Evolutionary conservation across 306 rosid species (phyloP), one percentile per base, ranked within the genome.

Genomic region (Prunus campanulata): DNA sequence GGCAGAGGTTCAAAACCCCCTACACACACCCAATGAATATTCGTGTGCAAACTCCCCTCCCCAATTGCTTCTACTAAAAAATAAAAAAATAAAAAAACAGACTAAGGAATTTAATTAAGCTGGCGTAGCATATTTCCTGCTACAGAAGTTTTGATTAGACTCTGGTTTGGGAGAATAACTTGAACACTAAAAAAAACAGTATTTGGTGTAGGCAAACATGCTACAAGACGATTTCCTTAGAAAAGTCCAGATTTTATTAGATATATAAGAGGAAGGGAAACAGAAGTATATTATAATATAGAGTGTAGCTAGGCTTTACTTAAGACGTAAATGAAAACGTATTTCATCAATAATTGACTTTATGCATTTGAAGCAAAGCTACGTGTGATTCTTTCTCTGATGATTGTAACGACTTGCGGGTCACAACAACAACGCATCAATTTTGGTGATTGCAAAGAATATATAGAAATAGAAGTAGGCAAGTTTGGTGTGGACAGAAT

Each of bases 311-410:
- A 44, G 13, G 39, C 24, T 52, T 48, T 49, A 6, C 25, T 69
- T 16, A 49, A 50, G 44, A 69, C 73, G 46, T 49, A 69, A 69
- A 69, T 27, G 68, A 68, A 47, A 60, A 24, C 32, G 39, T 24
- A 63, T 30, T 19, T 30, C 13, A 63, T 63, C 68, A 27, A 63
- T 63, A 15, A 29, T 27, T 63, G 68, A 8, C 62, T 8, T 22
- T 51, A 2, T 51, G 2, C 57, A 51, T n/a, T 51, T 51, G 57
- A 51, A 51, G 57, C 57, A 52, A 39, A 20, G 14, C 13, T 56
- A n/a, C 14, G 62, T 56, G 62, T 56, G 62, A 56, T 20, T 10
- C 29, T 27, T 56, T 56, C 29, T 22, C 4, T 20, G 25, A 56
- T 56, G 24, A 56, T 22, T 56, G 29, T 20, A 56, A 20, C 22